Conservation (phyloP, 2,329 filamentous ascomycete species). For the Sphaerostilbella broomeana region DNA sequence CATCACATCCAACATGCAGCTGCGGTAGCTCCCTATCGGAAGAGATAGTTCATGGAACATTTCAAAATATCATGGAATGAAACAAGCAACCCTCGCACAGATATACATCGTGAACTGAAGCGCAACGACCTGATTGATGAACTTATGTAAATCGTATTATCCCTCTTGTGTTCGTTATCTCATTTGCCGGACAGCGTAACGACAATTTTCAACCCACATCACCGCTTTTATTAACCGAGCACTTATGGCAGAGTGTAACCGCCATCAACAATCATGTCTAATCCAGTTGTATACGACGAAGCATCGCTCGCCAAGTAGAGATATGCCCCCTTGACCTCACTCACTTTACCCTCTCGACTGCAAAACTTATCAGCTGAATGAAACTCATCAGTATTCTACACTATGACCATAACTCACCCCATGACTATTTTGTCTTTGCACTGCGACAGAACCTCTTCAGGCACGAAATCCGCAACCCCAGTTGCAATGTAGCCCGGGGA, state of each 20-base stretch:
- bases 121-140: too few relatives aligned
- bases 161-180: too few relatives aligned
- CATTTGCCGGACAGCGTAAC: too few relatives aligned
- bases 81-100: neutral
- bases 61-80: neutral
- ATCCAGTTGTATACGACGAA: constrained; percentile 72
- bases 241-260: constrained; percentile 57
- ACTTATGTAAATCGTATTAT: too few relatives aligned
- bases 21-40: too few relatives aligned
- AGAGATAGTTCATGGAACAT: neutral
- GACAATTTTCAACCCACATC: too few relatives aligned
- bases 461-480: constrained; percentile 61
- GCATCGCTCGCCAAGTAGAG: constrained; percentile 77
- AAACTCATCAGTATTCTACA: neutral
- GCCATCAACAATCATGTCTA: constrained; percentile 69
- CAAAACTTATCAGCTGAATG: neutral
- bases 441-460: constrained; percentile 59
- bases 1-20: constrained; percentile 30
- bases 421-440: constrained; percentile 78
- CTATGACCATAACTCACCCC: constrained; percentile 41
- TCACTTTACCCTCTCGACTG: constrained; percentile 61
- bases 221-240: too few relatives aligned
- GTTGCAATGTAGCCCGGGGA: constrained; percentile 72
- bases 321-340: constrained; percentile 77
- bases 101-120: neutral